A percentile compares a stretch with the other conserved stretches of the same genome.
phyloP scores from a whole-genome alignment of 78 protist species.

The Thecamonas trahens region DNA sequence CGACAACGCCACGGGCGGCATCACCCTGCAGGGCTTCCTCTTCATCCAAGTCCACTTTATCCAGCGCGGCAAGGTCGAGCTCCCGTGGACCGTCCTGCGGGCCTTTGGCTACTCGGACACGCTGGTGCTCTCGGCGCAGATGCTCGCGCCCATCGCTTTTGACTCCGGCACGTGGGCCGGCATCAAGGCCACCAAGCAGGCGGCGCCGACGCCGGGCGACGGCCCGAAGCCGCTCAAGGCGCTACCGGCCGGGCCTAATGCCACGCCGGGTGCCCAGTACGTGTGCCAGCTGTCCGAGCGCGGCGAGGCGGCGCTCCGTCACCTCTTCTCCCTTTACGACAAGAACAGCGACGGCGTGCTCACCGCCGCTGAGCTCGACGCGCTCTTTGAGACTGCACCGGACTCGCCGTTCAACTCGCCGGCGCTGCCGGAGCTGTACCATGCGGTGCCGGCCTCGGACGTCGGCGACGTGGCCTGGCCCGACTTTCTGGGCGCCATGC shows the following conservation, averaged over 20 bases:
- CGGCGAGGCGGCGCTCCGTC: not conserved
- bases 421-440: too few relatives aligned
- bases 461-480: too few relatives aligned
- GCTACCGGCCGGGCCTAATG: not conserved
- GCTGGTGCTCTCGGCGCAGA: not conserved
- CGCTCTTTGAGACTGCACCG: not conserved
- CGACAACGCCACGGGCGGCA: not conserved
- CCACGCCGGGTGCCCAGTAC: too few relatives aligned
- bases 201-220: too few relatives aligned
- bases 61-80: slow-evolving; percentile 18
- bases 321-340: not conserved
- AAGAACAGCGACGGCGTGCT: slow-evolving; percentile 13
- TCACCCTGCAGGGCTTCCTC: not conserved
- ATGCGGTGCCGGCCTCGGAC: too few relatives aligned
- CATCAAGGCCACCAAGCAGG: too few relatives aligned
- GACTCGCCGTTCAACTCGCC: too few relatives aligned
- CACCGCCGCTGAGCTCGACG: not conserved
- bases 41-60: slow-evolving; percentile 11
- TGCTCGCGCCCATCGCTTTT: not conserved
- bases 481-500: too few relatives aligned
- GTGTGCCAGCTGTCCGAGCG: not conserved
- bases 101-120: slow-evolving; percentile 11
- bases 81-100: slow-evolving; percentile 19
- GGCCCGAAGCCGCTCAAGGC: not conserved
- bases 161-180: not conserved